Evolutionary conservation across 108 stramenopile species (phyloP).

Genomic region (Pseudonitzschia multiseries): DNA sequence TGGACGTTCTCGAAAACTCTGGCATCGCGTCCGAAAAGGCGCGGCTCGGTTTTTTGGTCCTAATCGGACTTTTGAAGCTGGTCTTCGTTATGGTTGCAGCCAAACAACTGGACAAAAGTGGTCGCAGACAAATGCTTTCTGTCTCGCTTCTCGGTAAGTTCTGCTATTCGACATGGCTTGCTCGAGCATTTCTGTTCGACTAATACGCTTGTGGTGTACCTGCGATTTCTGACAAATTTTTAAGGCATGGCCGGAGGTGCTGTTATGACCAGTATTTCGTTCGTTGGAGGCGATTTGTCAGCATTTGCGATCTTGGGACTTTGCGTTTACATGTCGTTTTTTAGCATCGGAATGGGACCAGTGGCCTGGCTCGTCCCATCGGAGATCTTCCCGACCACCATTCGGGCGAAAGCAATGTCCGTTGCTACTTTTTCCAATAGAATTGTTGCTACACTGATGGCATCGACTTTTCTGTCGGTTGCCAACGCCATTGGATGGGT

Average conservation of each 20-base stretch:
- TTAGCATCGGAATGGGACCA: slow-evolving; percentile 83
- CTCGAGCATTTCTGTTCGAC: background rate
- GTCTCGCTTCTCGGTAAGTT: slow-evolving; percentile 39
- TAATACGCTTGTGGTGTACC: background rate
- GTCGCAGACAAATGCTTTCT: slow-evolving; percentile 72
- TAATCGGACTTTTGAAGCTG: slow-evolving; percentile 69
- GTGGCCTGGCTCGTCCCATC: slow-evolving; percentile 85
- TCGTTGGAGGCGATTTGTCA: slow-evolving; percentile 15
- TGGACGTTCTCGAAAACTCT: slow-evolving; percentile 63
- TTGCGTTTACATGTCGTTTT: slow-evolving; percentile 72
- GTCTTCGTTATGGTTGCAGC: slow-evolving; percentile 61
- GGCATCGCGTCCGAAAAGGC: slow-evolving; percentile 50
- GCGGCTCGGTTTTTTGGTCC: slow-evolving; percentile 48
- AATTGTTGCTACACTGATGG: slow-evolving; percentile 72
- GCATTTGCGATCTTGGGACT: slow-evolving; percentile 37
- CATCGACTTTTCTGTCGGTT: slow-evolving; percentile 78
- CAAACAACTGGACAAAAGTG: slow-evolving; percentile 63
- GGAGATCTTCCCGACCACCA: slow-evolving; percentile 80
- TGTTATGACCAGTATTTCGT: slow-evolving; percentile 46
- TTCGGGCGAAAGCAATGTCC: slow-evolving; percentile 88
- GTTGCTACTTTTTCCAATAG: slow-evolving; percentile 83
- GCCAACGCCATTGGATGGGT: slow-evolving; percentile 57
- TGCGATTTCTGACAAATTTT: background rate
- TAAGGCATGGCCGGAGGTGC: slow-evolving; percentile 44
- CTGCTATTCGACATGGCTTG: background rate